Evolutionary conservation across 345 rosid genomes (phyloP), one percentile per base, ranked within the genome.

Genomic region (Arabis alpina): DNA sequence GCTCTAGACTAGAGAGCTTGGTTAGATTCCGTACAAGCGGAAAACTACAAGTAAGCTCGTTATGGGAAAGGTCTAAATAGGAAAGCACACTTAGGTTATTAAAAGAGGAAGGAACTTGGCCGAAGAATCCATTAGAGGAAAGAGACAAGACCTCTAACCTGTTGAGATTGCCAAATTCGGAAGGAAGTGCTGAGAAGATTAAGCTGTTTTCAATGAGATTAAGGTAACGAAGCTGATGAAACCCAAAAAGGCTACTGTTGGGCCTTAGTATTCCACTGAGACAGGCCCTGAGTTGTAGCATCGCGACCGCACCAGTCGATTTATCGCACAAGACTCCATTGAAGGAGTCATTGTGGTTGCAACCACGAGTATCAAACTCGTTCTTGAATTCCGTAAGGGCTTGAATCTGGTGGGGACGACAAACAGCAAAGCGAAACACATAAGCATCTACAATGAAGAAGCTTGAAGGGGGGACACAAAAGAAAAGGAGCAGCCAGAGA

Each of bases 91-190:
- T n/a, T 48, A 61, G 40, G 75, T 52, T 61, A 30, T 6, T 42
- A 14, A 61, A 16, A 0, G 61, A 61, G 24, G 47, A 63, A 28
- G 23, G 23, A 19, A 19, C 23, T 19, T 19, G 23, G 23, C 23
- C 23, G 23, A 19, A 1, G 1, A 19, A 19, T 0, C 23, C 23
- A 19, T 19, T 19, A 19, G 0, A 19, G 1, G 23, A 19, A 19
- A 19, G 23, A 19, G 23, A 19, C 1, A 19, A 19, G 1, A 19
- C 23, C 23, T 19, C 23, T 19, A 19, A 19, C 1, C 3, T 72
- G n/a, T 54, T 62, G 32, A 72, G 71, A 54, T 54, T 54, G 6
- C 65, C 71, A 54, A 72, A 37, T 13, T 43, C 57, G 0, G 64
- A 64, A 19, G 36, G 76, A 10, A 72, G 47, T 39, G 55, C 12